Conservation (phyloP, 768 basidiomycete genomes). For the Mycena galopus region DNA sequence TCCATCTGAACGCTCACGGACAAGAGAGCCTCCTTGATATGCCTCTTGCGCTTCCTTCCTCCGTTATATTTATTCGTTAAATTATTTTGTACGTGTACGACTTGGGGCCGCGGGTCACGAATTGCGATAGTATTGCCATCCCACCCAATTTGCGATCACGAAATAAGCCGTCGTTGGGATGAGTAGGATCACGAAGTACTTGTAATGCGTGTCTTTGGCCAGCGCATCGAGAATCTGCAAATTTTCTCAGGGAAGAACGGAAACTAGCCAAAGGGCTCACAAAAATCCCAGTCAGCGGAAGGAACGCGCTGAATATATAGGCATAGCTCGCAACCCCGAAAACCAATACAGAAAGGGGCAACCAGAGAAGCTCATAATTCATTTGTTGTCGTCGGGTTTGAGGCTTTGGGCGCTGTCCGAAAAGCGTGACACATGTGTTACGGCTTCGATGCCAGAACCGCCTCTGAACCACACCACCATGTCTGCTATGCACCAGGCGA, state of each 20-base stretch:
- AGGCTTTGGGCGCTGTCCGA: too few relatives aligned
- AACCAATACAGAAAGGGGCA: conserved; percentile 63
- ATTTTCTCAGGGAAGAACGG: neutral
- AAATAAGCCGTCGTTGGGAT: conserved; percentile 89
- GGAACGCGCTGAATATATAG: conserved; percentile 73
- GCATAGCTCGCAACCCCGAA: conserved; percentile 72
- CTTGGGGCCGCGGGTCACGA: conserved; percentile 61
- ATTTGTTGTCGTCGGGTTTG: neutral
- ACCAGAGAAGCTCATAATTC: conserved; percentile 59
- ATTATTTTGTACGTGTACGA: conserved; percentile 27
- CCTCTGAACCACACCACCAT: neutral
- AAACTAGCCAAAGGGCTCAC: conserved; percentile 52
- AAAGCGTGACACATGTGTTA: conserved; percentile 1
- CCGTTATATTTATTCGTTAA: conserved; percentile 38
- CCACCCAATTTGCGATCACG: conserved; percentile 98
- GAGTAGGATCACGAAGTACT: conserved; percentile 84
- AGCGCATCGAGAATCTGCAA: conserved; percentile 73
- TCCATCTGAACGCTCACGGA: conserved; percentile 57
- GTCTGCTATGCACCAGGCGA: conserved; percentile 15
- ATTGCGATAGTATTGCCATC: conserved; percentile 97
- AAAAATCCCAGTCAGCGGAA: conserved; percentile 63
- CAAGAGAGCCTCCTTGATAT: conserved; percentile 52
- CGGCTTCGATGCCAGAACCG: neutral
- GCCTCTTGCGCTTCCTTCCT: neutral
- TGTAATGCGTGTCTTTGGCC: conserved; percentile 87